Evolutionary conservation across 768 basidiomycete genomes (phyloP), one percentile per base, ranked within the genome.

Genomic region (Daedaleopsis sinensis): DNA sequence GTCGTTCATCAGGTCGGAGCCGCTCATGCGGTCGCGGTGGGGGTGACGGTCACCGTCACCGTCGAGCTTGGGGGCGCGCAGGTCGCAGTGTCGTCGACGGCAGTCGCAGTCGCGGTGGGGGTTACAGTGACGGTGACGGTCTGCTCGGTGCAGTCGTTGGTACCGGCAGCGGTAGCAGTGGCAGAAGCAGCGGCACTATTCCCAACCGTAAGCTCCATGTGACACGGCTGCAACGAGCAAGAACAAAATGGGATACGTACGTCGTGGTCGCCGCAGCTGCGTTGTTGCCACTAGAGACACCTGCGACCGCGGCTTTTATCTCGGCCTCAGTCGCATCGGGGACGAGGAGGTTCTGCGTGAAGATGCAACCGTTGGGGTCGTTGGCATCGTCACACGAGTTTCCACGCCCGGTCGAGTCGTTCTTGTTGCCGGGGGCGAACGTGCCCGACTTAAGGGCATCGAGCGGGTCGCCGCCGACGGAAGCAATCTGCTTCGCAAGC

Each of bases 401-500:
- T 23, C 70, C 85, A 65, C 77, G 79, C 32, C 66, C 84, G 5
- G 86, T 87, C 18, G 73, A 38, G 69, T 88, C 87, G 63, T 75
- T 75, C 35, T 80, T 65, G 39, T 77, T 68, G 27, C 86, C 87
- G 23, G 86, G 85, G 15, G 81, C 81, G 70, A 89, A 88, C 15
- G 85, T 88, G 36, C 86, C 85, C 3, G 85, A 72, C 68, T 84
- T 79, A 56, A 88, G 71, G 8, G 87, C 86, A 57, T 81, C 78
- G 54, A 74, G 78, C 18, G 86, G 83, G 70, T 88, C 72, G 13
- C 85, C 87, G 53, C 87, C 88, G n/a, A 89, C 74, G n/a, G 77
- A 66, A 5, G 82, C 78, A 57, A 88, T 88, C 68, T 88, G 86
- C 68, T 81, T 77, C n/a, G 87, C 86, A 37, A 88, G 80, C 58